phyloP scores from a whole-genome alignment of 2,329 filamentous ascomycete genomes.

The Chaetoscypha palmicola region DNA sequence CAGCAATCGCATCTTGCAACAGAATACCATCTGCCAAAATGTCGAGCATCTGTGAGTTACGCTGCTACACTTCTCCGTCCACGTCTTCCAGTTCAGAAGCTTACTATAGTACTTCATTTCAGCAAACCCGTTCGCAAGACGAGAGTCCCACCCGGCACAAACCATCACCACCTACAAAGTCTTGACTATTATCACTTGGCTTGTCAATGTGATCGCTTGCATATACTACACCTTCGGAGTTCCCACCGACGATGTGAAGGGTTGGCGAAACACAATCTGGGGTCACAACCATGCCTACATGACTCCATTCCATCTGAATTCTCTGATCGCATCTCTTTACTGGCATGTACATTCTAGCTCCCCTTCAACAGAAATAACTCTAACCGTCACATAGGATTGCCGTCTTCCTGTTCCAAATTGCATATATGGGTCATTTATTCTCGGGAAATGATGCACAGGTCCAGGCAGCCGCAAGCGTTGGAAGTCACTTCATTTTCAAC shows the following conservation, averaged over 20 bases:
- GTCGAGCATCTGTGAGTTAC: background rate
- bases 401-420: constrained; percentile 67
- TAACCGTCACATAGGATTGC: constrained; percentile 46
- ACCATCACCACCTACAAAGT: constrained; percentile 68
- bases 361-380: background rate
- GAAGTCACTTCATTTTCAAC: constrained; percentile 77
- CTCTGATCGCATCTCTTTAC: constrained; percentile 60
- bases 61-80: background rate
- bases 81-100: background rate
- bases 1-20: background rate
- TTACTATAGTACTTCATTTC: background rate
- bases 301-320: constrained; percentile 72
- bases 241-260: constrained; percentile 52
- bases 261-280: constrained; percentile 60
- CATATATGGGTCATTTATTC: constrained; percentile 73
- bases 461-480: constrained; percentile 67
- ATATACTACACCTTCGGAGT: constrained; percentile 66
- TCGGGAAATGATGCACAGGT: constrained; percentile 55
- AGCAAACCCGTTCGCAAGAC: constrained; percentile 62
- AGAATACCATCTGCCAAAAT: background rate
- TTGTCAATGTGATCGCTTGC: constrained; percentile 62
- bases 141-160: constrained; percentile 55
- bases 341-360: constrained; percentile 46
- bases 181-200: constrained; percentile 66
- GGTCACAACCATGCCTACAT: constrained; percentile 59